A percentile compares a stretch with the other conserved stretches of the same genome.
Evolutionary conservation across 2,329 filamentous ascomycete genomes (phyloP).

Genomic region (Penicillium sp.): DNA sequence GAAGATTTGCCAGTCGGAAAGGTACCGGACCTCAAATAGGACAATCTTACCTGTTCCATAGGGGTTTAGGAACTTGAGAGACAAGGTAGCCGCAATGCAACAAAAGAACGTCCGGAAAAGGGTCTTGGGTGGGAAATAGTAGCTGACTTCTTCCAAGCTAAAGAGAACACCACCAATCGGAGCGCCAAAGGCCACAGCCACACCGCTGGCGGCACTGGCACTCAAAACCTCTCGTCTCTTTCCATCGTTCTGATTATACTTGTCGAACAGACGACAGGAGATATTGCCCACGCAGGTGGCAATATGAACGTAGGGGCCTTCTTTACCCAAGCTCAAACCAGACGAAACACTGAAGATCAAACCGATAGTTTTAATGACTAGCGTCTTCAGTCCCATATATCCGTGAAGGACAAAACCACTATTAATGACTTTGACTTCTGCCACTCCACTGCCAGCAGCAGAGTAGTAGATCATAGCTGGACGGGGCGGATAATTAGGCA

Average conservation of each 20-base stretch:
- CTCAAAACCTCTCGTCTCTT: slow-evolving; percentile 92
- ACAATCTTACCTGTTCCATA: slow-evolving; percentile 96
- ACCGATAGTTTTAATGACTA: slow-evolving; percentile 74
- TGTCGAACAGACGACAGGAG: slow-evolving; percentile 80
- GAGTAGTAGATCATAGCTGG: slow-evolving; percentile 89
- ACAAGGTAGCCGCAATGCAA: slow-evolving; percentile 82
- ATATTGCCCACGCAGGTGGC: slow-evolving; percentile 93
- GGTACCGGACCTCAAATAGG: slow-evolving; percentile 85
- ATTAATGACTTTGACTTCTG: slow-evolving; percentile 94
- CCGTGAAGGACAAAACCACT: slow-evolving; percentile 95
- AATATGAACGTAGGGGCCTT: slow-evolving; percentile 95
- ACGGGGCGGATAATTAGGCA: slow-evolving; percentile 26
- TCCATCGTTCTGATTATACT: slow-evolving; percentile 88
- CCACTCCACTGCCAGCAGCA: slow-evolving; percentile 88
- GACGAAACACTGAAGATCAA: slow-evolving; percentile 84
- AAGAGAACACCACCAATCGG: slow-evolving; percentile 86
- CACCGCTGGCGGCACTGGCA: slow-evolving; percentile 80
- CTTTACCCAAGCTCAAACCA: slow-evolving; percentile 86
- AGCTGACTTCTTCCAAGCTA: slow-evolving; percentile 84
- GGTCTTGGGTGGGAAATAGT: slow-evolving; percentile 96
- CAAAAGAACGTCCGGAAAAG: slow-evolving; percentile 97
- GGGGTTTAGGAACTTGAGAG: slow-evolving; percentile 87
- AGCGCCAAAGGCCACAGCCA: slow-evolving; percentile 88
- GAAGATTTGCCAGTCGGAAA: slow-evolving; percentile 86
- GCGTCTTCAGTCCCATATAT: slow-evolving; percentile 78